These are phyloP conservation scores for Aspergillus melleus DNA, from an alignment of 2,329 filamentous ascomycete genomes.

Conservation along the genomic window DNA sequence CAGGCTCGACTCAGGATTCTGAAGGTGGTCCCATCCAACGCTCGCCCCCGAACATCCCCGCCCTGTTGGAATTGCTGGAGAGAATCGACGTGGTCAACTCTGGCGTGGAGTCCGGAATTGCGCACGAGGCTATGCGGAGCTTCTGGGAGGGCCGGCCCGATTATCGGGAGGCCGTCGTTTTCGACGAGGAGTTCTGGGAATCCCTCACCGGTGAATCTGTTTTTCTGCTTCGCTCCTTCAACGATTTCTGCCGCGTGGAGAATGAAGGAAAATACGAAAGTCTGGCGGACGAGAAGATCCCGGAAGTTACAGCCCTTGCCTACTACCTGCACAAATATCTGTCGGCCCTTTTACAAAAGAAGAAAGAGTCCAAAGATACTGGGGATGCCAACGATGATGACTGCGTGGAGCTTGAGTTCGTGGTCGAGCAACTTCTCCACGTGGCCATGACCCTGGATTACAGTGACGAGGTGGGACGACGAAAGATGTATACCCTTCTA, in stretches of 20 bases:
- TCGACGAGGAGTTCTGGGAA: slow-evolving; percentile 50
- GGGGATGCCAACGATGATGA: slow-evolving; percentile 74
- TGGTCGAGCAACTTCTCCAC: slow-evolving; percentile 90
- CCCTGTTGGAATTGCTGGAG: slow-evolving; percentile 84
- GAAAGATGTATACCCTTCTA: slow-evolving; percentile 93
- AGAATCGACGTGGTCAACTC: slow-evolving; percentile 91
- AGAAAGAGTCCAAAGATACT: slow-evolving; percentile 43
- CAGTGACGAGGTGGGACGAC: slow-evolving; percentile 90
- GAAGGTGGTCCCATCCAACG: slow-evolving; percentile 54
- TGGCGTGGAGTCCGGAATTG: slow-evolving; percentile 84
- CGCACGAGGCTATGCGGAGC: slow-evolving; percentile 87
- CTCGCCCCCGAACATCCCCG: slow-evolving; percentile 71
- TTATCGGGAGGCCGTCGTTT: slow-evolving; percentile 47
- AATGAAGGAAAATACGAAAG: slow-evolving; percentile 72
- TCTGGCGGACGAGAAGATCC: slow-evolving; percentile 87
- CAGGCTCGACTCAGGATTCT: slow-evolving; percentile 62
- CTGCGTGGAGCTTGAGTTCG: slow-evolving; percentile 87
- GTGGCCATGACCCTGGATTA: slow-evolving; percentile 93
- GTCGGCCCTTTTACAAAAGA: slow-evolving; percentile 46
- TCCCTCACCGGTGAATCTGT: slow-evolving; percentile 71
- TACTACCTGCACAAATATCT: slow-evolving; percentile 84
- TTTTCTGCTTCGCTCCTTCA: slow-evolving; percentile 90
- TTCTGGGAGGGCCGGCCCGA: slow-evolving; percentile 90
- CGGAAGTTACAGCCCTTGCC: slow-evolving; percentile 87
- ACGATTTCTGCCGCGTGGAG: slow-evolving; percentile 81